These are phyloP conservation scores for Syzygium aromaticum DNA, from an alignment of 345 rosid genomes.

Conservation along the genomic window DNA sequence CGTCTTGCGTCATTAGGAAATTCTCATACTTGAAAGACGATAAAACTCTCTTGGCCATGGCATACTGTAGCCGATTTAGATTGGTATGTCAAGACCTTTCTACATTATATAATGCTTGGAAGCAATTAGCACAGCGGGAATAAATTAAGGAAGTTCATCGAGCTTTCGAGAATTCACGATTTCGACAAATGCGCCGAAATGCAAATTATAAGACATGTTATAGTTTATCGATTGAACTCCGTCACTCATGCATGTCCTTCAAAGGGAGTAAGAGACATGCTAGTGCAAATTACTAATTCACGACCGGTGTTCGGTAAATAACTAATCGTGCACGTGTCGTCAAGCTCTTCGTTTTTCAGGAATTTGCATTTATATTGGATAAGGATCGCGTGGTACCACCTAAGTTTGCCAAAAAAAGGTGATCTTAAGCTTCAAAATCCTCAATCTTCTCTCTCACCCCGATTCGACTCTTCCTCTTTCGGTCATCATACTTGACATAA, in stretches of 20 bases:
- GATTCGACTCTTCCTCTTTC: neutral
- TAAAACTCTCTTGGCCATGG: neutral
- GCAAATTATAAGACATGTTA: neutral
- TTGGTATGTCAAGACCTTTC: neutral
- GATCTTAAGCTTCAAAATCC: neutral
- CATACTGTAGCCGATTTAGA: neutral
- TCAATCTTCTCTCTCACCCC: neutral
- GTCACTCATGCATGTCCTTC: accelerated
- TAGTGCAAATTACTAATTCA: neutral
- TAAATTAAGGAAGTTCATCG: neutral
- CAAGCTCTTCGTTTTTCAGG: neutral
- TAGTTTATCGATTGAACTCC: neutral
- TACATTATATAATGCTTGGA: neutral
- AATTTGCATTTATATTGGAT: neutral
- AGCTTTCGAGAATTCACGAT: neutral
- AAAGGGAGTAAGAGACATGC: neutral
- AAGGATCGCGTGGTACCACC: neutral
- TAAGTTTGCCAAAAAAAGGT: accelerated
- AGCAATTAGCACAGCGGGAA: neutral
- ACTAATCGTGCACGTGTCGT: neutral
- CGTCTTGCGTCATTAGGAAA: neutral
- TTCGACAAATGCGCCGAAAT: neutral
- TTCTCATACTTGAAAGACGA: neutral
- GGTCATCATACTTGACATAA: neutral
- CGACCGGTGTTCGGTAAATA: neutral